These are phyloP conservation scores for Lojkania enalia DNA, from an alignment of 2,329 filamentous ascomycete genomes.

Conservation along the genomic window DNA sequence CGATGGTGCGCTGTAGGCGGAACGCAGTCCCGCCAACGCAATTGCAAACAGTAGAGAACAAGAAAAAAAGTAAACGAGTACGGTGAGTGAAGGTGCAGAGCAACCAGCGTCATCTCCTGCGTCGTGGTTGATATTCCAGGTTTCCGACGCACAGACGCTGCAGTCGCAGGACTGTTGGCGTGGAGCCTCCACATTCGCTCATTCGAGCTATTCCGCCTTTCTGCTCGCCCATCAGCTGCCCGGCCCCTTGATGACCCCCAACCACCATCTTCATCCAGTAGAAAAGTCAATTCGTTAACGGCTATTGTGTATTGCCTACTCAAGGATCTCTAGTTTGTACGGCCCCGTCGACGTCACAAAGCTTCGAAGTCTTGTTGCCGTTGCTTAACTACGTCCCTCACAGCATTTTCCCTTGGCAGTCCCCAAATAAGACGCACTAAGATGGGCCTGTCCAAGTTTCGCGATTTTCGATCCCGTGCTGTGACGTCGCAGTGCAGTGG, in stretches of 20 bases:
- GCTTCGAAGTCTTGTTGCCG: conserved; percentile 1
- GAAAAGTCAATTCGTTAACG: background rate
- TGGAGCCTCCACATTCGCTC: conserved; percentile 7
- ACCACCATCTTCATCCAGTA: background rate
- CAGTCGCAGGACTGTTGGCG: conserved; percentile 5
- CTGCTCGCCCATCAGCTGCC: background rate
- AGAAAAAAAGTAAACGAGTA: background rate
- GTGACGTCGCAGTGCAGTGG: background rate
- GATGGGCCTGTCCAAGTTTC: conserved; percentile 1
- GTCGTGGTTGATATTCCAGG: conserved; percentile 3
- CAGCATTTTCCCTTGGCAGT: background rate
- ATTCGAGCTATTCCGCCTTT: conserved; percentile 7
- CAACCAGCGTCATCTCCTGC: conserved; percentile 4
- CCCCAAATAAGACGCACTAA: background rate
- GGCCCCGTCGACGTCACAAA: conserved; percentile 4
- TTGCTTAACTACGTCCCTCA: conserved; percentile 1
- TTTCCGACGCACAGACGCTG: conserved; percentile 6
- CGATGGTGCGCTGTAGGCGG: background rate
- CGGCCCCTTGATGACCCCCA: too few species aligned
- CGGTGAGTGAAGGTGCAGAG: background rate
- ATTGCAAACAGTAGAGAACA: background rate
- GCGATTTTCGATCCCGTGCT: background rate
- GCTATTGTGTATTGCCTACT: conserved; percentile 3
- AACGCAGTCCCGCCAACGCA: background rate
- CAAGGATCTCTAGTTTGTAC: background rate